Base-by-base conservation (phyloP, 345 rosid species). In the Linum tenue region DNA sequence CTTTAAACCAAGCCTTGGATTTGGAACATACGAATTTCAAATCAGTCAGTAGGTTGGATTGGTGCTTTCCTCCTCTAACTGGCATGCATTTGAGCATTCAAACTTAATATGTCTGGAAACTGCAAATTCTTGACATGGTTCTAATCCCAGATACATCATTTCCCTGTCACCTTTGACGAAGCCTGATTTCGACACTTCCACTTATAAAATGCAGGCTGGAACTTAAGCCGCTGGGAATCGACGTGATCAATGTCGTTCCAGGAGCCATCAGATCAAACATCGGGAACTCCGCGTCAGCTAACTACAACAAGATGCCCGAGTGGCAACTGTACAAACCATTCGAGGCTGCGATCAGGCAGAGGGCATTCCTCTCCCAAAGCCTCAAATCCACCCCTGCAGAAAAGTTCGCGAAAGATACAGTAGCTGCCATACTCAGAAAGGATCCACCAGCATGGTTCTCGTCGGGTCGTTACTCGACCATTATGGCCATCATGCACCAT, bases 381-480 rank as follows among this genome's bases (percentile, higher is more conserved):
- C 37, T 37, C 57, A 83, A 68, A 69, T 75, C 87, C 15, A 85
- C 94, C 60, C 86, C 98, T 14, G 62, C 91, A 0, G 91, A 90
- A 41, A 83, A 79, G 70, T 92, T 92, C 61, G 94, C 98, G 4
- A 80, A 60, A 70, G 74, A 78, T 59, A 96, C 81, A 10, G 85
- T 84, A 0, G 31, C 31, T 22, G 70, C 61, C 0, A 77, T 90
- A 65, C 77, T 86, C 4, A 86, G 78, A 77, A 76, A 76, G 70
- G 81, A 82, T 36, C 96, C 98, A 0, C 91, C 94, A 0, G 77
- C 91, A 60, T 92, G 98, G 97, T 90, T 86, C 77, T 73, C 90
- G 22, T 65, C 77, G 1, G 98, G 97, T 37, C 77, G 66, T 22
- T 22, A 22, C 31, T 22, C 31, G 31, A 22, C 31, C 31, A 22